phyloP scores from a whole-genome alignment of 345 rosid genomes.

The Cardamine chenopodiifolia region DNA sequence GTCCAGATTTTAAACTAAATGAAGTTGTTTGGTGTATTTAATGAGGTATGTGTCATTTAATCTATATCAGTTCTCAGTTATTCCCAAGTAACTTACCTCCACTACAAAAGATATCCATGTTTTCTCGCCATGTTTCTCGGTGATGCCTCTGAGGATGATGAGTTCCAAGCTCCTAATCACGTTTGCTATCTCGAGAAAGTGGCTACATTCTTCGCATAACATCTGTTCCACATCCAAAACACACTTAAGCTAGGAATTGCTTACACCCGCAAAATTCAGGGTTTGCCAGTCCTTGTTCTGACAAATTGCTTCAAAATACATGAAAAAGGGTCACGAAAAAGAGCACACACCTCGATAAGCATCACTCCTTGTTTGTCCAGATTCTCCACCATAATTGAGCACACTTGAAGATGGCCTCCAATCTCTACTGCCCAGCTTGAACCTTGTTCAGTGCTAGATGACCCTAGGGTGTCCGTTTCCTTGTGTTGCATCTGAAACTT shows the following conservation, averaged over 20 bases:
- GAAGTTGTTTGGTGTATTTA: not conserved
- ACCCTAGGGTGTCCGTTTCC: slow-evolving; percentile 42
- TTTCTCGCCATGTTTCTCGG: slow-evolving; percentile 75
- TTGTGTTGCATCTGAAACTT: slow-evolving; percentile 62
- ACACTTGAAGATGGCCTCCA: slow-evolving; percentile 88
- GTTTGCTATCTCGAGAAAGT: slow-evolving; percentile 96
- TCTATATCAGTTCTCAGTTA: not conserved
- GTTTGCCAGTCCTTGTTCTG: not conserved
- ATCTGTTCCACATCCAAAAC: slow-evolving; percentile 57
- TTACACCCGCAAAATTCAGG: slow-evolving; percentile 1
- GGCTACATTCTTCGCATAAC: slow-evolving; percentile 86
- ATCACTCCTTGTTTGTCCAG: slow-evolving; percentile 77
- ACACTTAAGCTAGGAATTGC: slow-evolving; percentile 14
- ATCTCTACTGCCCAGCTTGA: slow-evolving; percentile 84
- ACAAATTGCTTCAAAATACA: not conserved
- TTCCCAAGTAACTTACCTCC: slow-evolving; percentile 57
- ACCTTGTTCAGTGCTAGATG: slow-evolving; percentile 32
- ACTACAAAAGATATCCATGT: slow-evolving; percentile 87
- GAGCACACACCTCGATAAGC: slow-evolving; percentile 75
- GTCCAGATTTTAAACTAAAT: not conserved
- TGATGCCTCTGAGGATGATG: slow-evolving; percentile 81
- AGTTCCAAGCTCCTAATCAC: slow-evolving; percentile 83
- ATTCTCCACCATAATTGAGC: slow-evolving; percentile 88
- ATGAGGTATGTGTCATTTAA: not conserved
- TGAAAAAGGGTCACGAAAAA: not conserved